A percentile compares a stretch with the other conserved stretches of the same genome.
These are phyloP conservation scores for Acer campestre DNA, from an alignment of 345 rosid species.

Conservation along the genomic window DNA sequence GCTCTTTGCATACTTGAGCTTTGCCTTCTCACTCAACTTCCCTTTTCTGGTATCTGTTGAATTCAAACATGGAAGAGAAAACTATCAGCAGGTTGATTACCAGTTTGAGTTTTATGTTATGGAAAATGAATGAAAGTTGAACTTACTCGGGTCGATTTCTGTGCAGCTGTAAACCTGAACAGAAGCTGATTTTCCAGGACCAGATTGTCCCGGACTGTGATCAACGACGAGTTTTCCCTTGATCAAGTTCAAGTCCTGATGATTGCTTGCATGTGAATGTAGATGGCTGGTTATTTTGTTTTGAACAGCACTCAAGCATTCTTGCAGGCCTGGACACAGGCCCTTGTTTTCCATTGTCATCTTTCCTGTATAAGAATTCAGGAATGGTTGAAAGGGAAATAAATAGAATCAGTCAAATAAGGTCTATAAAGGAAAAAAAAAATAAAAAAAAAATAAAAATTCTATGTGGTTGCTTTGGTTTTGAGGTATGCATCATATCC, in stretches of 20 bases:
- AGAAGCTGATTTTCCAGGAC: conserved; percentile 53
- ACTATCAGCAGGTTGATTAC: conserved; percentile 2
- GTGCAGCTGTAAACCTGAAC: conserved; percentile 48
- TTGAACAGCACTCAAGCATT: conserved; percentile 6
- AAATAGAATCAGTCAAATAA: not conserved
- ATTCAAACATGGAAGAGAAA: not conserved
- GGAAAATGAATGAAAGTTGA: not conserved
- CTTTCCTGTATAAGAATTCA: not conserved
- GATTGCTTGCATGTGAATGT: not conserved
- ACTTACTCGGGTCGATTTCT: conserved; percentile 50
- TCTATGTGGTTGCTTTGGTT: conserved; percentile 21
- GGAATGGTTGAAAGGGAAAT: not conserved
- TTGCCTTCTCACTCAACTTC: conserved; percentile 42
- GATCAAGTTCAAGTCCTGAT: conserved; percentile 26
- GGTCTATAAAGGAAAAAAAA: not conserved
- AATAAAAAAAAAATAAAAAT: not conserved
- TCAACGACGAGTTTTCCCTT: conserved; percentile 40
- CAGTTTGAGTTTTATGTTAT: not conserved
- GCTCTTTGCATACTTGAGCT: conserved; percentile 40
- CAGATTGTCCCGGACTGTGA: conserved; percentile 41
- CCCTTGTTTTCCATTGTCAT: conserved; percentile 11
- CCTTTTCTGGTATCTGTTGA: conserved; percentile 44
- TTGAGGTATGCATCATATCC: conserved; percentile 38
- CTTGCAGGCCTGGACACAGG: conserved; percentile 9
- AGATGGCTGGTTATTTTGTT: conserved; percentile 10